These are phyloP conservation scores for Monilinia aucupariae DNA, from an alignment of 2,329 filamentous ascomycete species.

Conservation along the genomic window DNA sequence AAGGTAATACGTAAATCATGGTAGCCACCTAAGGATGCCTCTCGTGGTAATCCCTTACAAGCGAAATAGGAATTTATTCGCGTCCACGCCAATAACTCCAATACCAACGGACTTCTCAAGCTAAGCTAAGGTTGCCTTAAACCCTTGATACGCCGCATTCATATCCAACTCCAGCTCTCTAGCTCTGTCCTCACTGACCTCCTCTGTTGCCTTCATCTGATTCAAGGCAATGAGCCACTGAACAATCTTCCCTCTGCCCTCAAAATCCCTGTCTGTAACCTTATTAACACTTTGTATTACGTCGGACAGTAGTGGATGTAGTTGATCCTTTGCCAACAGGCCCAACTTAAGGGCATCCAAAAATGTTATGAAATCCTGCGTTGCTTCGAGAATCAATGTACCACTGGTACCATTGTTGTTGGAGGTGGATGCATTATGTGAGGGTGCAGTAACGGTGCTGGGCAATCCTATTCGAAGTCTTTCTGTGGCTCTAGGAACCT, in stretches of 20 bases:
- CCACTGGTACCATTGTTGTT: slow-evolving; percentile 41
- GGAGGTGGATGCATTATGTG: slow-evolving; percentile 41
- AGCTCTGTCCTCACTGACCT: slow-evolving; percentile 79
- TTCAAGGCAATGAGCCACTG: slow-evolving; percentile 97
- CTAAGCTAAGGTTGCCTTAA: slow-evolving; percentile 53
- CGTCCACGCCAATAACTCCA: not conserved
- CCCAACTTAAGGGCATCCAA: slow-evolving; percentile 91
- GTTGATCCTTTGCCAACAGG: slow-evolving; percentile 85
- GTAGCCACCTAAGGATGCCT: not conserved
- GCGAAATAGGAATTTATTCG: not conserved
- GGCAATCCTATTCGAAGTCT: slow-evolving; percentile 88
- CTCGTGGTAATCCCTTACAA: not conserved
- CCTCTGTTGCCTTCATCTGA: slow-evolving; percentile 94
- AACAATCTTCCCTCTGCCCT: slow-evolving; percentile 92
- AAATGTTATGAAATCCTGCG: slow-evolving; percentile 98
- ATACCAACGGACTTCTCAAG: slow-evolving; percentile 21
- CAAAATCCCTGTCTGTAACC: slow-evolving; percentile 91
- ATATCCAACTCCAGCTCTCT: slow-evolving; percentile 90
- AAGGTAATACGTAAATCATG: not conserved
- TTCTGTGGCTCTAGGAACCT: slow-evolving; percentile 90
- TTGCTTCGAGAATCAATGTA: slow-evolving; percentile 77
- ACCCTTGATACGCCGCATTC: slow-evolving; percentile 88
- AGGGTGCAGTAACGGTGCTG: slow-evolving; percentile 61
- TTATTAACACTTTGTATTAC: slow-evolving; percentile 97
- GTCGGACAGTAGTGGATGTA: slow-evolving; percentile 92